These are phyloP conservation scores for Evernia prunastri DNA, from an alignment of 495 filamentous ascomycete species.

Conservation along the genomic window DNA sequence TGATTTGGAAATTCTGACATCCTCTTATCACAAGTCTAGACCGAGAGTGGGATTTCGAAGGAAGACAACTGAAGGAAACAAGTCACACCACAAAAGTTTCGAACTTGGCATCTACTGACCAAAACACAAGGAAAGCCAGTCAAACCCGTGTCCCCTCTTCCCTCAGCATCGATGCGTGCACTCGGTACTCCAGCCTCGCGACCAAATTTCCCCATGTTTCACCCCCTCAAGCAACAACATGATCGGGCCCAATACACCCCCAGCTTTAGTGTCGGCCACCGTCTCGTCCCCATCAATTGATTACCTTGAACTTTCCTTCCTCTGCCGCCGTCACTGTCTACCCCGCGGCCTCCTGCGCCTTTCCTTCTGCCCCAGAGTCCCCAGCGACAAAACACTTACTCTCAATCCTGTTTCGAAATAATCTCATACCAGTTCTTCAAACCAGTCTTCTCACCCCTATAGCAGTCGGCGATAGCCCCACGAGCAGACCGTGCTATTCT, in stretches of 20 bases:
- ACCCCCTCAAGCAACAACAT: constrained; percentile 47
- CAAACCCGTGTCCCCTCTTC: background rate
- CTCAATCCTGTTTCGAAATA: constrained; percentile 42
- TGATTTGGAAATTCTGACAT: no score
- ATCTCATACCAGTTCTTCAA: constrained; percentile 49
- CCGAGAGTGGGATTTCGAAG: background rate
- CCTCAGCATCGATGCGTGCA: background rate
- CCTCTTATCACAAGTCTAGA: no score
- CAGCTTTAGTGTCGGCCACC: constrained; percentile 48
- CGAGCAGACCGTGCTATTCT: no score
- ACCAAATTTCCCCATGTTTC: constrained; percentile 50
- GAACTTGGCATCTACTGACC: no score
- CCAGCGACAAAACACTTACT: constrained; percentile 59
- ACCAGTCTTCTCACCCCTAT: constrained; percentile 31
- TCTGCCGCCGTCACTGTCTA: constrained; percentile 42
- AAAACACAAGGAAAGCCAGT: background rate
- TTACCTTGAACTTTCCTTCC: constrained; percentile 45
- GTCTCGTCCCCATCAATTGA: constrained; percentile 44
- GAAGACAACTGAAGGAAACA: background rate
- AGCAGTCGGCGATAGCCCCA: constrained; percentile 49
- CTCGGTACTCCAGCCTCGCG: constrained; percentile 31
- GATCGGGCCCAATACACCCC: constrained; percentile 45
- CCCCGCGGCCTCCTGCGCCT: constrained; percentile 21
- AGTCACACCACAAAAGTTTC: background rate
- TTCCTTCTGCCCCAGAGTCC: constrained; percentile 39